Evolutionary conservation across 768 basidiomycete species (phyloP), one percentile per base, ranked within the genome.

Genomic region (Amanita muscaria): DNA sequence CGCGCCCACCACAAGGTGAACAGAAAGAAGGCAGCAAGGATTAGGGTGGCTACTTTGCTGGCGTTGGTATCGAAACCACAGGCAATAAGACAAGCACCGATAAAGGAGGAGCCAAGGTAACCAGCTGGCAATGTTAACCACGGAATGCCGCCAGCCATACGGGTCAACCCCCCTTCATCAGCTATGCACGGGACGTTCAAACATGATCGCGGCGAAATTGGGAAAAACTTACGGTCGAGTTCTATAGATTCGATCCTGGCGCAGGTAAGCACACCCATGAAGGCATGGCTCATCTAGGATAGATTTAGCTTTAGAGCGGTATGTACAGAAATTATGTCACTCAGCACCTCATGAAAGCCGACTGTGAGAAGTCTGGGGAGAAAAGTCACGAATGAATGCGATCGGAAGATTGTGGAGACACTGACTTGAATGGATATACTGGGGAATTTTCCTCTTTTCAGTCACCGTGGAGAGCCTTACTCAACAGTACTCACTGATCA

Each of bases 361-460:
- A 91, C 88, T 1, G 88, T 89, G 40, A 90, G 72, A 42, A 90
- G 60, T 55, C 88, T 87, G 15, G 51, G 16, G 44, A 31, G 7
- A 14, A 25, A 2, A 4, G 14, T 37, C 24, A 36, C 10, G 12
- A 18, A 9, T 15, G 22, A 9, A n/a, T 12, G 27, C 42, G 22
- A 39, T 21, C 19, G n/a, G 25, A 36, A 39, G 16, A 11, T n/a
- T 27, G 10, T 19, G 5, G 42, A 48, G 46, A 37, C n/a, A 49
- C 79, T 64, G 64, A 88, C 88, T 91, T 91, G 76, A 91, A 91
- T 4, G 88, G 89, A 60, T 91, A 91, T 57, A 91, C 88, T 90
- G 30, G 14, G 29, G 25, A 29, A 25, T 19, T 56, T 33, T 60
- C 44, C 27, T 42, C n/a, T 33, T 18, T 41, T 15, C 51, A 40